These are phyloP conservation scores for Hypoxylon sp. DNA, from an alignment of 2,329 filamentous ascomycete species.

Conservation along the genomic window DNA sequence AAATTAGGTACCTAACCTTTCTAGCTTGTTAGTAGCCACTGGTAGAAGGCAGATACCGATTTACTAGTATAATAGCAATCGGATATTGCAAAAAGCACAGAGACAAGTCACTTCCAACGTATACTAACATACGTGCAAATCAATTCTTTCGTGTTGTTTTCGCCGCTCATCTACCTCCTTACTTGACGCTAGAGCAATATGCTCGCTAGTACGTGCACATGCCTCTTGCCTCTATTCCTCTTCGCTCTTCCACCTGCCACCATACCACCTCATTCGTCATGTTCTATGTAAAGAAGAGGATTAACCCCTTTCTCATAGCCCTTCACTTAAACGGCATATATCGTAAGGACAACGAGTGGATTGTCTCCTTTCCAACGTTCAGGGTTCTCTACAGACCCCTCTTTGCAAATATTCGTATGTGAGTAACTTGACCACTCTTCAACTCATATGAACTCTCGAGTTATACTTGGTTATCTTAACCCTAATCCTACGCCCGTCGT, in stretches of 20 bases:
- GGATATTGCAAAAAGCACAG: not conserved
- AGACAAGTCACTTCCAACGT: not conserved
- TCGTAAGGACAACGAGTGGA: not conserved
- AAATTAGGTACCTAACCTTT: no score
- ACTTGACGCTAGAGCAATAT: not conserved
- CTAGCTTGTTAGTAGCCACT: not conserved
- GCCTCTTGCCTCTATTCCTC: not conserved
- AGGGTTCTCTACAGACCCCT: not conserved
- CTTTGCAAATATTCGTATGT: not conserved
- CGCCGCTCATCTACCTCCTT: not conserved
- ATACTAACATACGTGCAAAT: not conserved
- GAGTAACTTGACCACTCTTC: not conserved
- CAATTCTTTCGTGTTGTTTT: not conserved
- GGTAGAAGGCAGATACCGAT: not conserved
- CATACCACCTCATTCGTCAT: not conserved
- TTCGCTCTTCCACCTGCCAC: not conserved
- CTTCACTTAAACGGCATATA: not conserved
- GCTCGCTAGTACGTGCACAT: not conserved
- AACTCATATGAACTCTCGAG: not conserved
- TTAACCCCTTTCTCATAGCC: not conserved
- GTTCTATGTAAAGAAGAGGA: not conserved
- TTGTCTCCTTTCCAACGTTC: not conserved
- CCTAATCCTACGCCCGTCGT: constrained; percentile 14
- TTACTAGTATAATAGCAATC: not conserved
- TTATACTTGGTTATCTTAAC: not conserved